Conservation (phyloP, 768 basidiomycete species). For the Suillus brevipes region DNA sequence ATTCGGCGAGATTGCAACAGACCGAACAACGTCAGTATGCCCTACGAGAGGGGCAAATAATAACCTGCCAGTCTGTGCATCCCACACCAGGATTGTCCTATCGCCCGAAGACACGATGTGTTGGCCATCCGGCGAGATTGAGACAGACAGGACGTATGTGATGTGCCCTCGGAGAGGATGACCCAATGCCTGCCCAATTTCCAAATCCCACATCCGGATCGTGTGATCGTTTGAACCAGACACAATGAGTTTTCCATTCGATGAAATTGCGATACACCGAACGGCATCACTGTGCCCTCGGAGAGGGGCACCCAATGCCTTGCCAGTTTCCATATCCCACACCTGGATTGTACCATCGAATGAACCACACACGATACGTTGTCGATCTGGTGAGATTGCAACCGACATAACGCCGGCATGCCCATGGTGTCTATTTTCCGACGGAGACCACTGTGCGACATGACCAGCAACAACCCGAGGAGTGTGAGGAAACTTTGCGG, state of each 20-base stretch:
- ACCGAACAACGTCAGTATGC: neutral
- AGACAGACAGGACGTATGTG: conserved; percentile 28
- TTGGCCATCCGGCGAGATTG: conserved; percentile 33
- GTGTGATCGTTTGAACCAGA: conserved; percentile 31
- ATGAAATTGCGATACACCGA: conserved; percentile 10
- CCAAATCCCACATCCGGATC: conserved; percentile 27
- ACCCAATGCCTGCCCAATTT: conserved; percentile 21
- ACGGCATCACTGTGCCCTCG: conserved; percentile 5
- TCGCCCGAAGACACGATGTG: conserved; percentile 34
- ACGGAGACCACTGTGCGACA: neutral
- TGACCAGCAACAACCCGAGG: neutral
- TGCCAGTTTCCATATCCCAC: conserved; percentile 13
- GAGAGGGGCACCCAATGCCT: conserved; percentile 7
- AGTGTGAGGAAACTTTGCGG: neutral
- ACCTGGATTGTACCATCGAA: conserved; percentile 11
- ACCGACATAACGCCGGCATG: neutral
- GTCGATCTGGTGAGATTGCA: conserved; percentile 10
- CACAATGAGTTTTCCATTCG: conserved; percentile 22
- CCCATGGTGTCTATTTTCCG: neutral
- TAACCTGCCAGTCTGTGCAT: conserved; percentile 20
- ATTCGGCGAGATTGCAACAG: conserved; percentile 9
- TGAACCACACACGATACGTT: conserved; percentile 4
- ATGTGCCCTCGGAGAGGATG: conserved; percentile 30
- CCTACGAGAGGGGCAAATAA: neutral
- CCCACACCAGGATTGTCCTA: conserved; percentile 31